phyloP scores from a whole-genome alignment of 2,329 filamentous ascomycete species.

The Botrytis medusae region DNA sequence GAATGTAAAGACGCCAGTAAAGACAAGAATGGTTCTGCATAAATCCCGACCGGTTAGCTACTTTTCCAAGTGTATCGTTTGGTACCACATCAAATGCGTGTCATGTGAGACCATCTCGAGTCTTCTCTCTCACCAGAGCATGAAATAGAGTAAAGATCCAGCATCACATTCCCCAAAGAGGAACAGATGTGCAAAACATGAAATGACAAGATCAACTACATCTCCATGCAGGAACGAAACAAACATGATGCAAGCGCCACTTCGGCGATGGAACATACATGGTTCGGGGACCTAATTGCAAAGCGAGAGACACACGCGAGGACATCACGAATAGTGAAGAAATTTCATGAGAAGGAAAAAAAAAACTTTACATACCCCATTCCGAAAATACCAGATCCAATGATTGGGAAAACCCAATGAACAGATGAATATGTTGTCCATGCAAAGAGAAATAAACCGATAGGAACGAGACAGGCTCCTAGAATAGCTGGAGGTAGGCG shows the following conservation, averaged over 20 bases:
- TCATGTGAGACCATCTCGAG: conserved; percentile 27
- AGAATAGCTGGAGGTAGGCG: conserved; percentile 72
- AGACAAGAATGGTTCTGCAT: conserved; percentile 70
- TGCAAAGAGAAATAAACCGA: conserved; percentile 84
- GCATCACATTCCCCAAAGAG: conserved; percentile 20
- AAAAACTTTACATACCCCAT: conserved; percentile 55
- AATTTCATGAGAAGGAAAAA: conserved; percentile 22
- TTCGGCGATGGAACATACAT: conserved; percentile 23
- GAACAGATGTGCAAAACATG: conserved; percentile 13
- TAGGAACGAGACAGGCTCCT: conserved; percentile 75
- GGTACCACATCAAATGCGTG: conserved; percentile 31
- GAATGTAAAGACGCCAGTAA: conserved; percentile 85
- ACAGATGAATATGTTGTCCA: conserved; percentile 77
- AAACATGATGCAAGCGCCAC: conserved; percentile 9
- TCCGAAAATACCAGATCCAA: conserved; percentile 71
- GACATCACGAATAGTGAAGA: conserved; percentile 23
- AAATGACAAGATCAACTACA: conserved; percentile 20
- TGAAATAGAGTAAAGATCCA: conserved; percentile 1
- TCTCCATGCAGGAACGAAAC: conserved; percentile 22
- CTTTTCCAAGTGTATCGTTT: conserved; percentile 22
- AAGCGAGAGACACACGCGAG: conserved; percentile 14
- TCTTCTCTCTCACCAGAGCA: conserved; percentile 4
- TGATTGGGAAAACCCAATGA: conserved; percentile 74
- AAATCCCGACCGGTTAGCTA: conserved; percentile 35
- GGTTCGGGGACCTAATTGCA: conserved; percentile 20